These are phyloP conservation scores for Pythium vanterpoolii DNA, from an alignment of 352 stramenopile species.

Conservation along the genomic window DNA sequence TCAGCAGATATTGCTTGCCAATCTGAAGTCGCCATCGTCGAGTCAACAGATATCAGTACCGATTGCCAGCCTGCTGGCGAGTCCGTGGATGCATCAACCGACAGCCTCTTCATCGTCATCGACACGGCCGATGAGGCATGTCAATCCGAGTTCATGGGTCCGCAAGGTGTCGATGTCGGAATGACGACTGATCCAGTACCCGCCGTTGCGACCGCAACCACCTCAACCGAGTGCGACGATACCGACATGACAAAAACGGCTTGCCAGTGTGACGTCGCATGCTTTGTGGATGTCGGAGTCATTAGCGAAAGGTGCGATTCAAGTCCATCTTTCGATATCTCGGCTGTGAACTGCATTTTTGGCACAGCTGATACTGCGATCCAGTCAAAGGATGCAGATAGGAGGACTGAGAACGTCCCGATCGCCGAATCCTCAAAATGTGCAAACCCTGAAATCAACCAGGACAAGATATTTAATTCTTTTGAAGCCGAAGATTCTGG, in stretches of 20 bases:
- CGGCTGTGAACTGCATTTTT: too few species aligned
- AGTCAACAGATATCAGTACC: not conserved
- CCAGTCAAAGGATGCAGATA: not conserved
- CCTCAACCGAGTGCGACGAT: not conserved
- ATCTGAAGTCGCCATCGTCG: not conserved
- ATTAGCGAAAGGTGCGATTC: not conserved
- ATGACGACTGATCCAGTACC: not conserved
- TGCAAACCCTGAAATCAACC: not conserved
- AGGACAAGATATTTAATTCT: not conserved
- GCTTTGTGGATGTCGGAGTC: not conserved
- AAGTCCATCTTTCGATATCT: too few species aligned
- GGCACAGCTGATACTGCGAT: not conserved
- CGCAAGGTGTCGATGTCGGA: not conserved
- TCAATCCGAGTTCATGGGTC: not conserved
- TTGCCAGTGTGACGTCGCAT: not conserved
- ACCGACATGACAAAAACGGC: not conserved
- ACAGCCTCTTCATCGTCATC: not conserved
- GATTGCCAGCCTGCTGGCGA: not conserved
- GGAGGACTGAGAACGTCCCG: not conserved
- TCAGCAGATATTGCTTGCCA: not conserved
- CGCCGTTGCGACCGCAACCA: not conserved
- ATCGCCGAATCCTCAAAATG: not conserved
- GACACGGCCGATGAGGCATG: not conserved
- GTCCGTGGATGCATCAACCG: slow-evolving; percentile 1
- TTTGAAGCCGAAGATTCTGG: not conserved